Evolutionary conservation across 192 early-diverging fungal genomes (phyloP), one percentile per base, ranked within the genome.

Genomic region (Coemansia sp.): DNA sequence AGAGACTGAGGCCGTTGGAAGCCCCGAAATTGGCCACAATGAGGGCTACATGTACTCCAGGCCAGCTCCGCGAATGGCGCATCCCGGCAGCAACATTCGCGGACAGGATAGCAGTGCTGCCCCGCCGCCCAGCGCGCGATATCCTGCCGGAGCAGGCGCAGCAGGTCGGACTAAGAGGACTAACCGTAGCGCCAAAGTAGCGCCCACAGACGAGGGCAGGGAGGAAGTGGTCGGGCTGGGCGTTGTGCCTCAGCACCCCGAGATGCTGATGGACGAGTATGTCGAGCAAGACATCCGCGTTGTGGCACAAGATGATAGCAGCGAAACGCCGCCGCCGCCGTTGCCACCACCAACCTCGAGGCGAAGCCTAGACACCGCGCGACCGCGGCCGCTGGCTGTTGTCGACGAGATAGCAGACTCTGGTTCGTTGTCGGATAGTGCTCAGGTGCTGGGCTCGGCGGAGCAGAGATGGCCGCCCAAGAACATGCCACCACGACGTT

Each of bases 211-310:
- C 12, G 77, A 66, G 58, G 77, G 77, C 39, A 47, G 68, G 20
- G 79, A 75, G 19, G 69, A 81, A 63, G 73, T 76, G 27, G 78
- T 81, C 0, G 78, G 78, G 22, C 53, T 81, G 43, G 78, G 78
- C 19, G 73, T 81, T 15, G 69, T 72, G 53, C 78, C 77, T 20
- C 58, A 64, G 67, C 70, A 76, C 36, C 53, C 68, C 3, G 78
- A 72, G 49, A 60, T 73, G 71, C 46, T 73, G 59, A 37, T 74
- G 24, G 36, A 46, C 51, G 67, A 63, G 29, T 66, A 53, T 27
- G 49, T 15, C 3, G 57, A 38, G 20, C 47, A 27, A 17, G 46
- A 57, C 4, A 9, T 19, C 38, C 63, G 37, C 36, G 25, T 3
- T 11, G 8, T 8, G 17, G 24, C 27, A 15, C 25, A 57, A 24